Evolutionary conservation across 1,284 basidiomycete species (phyloP), one percentile per base, ranked within the genome.

Genomic region (Apiotrichum brassicae): DNA sequence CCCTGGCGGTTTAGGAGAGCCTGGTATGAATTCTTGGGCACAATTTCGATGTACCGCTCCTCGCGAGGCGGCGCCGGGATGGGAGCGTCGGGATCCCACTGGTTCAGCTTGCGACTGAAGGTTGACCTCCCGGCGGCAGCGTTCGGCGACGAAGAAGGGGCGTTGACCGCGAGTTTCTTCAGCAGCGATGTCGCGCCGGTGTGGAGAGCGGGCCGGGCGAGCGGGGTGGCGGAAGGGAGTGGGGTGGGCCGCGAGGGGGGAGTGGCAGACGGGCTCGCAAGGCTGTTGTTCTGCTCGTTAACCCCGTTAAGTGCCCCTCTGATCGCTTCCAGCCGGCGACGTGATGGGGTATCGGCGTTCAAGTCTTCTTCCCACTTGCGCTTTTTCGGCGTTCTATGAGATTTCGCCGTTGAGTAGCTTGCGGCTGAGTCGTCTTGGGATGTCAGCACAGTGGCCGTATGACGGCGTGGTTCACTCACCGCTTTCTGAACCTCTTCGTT

Each of bases 1-100:
- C 50, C 51, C 4, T 43, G 18, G 22, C 46, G 47, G 37, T 58
- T 54, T 62, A 62, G 1, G 37, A 47, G 30, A 53, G 52, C 3
- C 39, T 46, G 28, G 14, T 30, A 30, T 14, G 28, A 30, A 14
- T 30, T 30, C 28, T 14, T 8, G 4, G 59, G 52, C 16, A 57
- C n/a, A 37, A 62, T 25, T 11, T 54, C 43, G 39, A 63, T 14
- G 16, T 36, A 49, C 4, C 20, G 24, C 25, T 49, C 42, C n/a
- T 23, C 25, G 11, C 12, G 16, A 1, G 44, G n/a, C 5, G 38
- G 25, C 11, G 52, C 30, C 0, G 16, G 11, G 20, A 54, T 19
- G 1, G 52, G 52, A 12, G 6, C 2, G 8, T 4, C 20, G 3
- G 22, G 20, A 19, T 43, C 14, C 38, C 38, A 40, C 14, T 18